Conservation (phyloP, 1,284 basidiomycete genomes). For the Rhodotorula mucilaginosa region DNA sequence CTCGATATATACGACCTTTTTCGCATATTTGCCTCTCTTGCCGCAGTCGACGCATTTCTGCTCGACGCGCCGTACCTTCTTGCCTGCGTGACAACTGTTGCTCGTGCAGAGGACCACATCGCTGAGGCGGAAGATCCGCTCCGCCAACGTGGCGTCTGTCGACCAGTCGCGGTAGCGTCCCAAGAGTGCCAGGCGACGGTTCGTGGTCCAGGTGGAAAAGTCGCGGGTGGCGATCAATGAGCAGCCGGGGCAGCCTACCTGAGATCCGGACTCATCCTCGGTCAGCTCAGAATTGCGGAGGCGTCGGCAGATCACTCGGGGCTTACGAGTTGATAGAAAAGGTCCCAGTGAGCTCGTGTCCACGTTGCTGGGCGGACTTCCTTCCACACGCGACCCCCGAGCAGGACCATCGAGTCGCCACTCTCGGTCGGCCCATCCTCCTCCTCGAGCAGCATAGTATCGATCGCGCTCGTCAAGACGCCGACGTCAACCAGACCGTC, state of each 20-base stretch:
- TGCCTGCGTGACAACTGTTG: conserved; percentile 23
- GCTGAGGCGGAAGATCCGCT: conserved; percentile 30
- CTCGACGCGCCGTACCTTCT: conserved; percentile 32
- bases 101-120: conserved; percentile 24
- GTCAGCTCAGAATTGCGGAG: background rate
- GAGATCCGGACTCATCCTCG: too few species aligned
- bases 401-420: conserved; percentile 14
- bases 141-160: conserved; percentile 11
- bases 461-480: conserved; percentile 23
- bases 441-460: conserved; percentile 6
- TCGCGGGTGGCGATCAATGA: conserved; percentile 27
- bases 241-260: conserved; percentile 40
- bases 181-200: conserved; percentile 36
- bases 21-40: conserved; percentile 10
- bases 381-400: conserved; percentile 40
- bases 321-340: conserved; percentile 41
- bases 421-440: background rate
- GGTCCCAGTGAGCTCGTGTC: conserved; percentile 32
- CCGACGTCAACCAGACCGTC: conserved; percentile 28
- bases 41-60: conserved; percentile 11
- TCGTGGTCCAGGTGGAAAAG: conserved; percentile 19
- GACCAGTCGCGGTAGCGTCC: conserved; percentile 32
- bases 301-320: background rate
- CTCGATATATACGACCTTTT: conserved; percentile 33
- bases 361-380: conserved; percentile 1